phyloP scores from a whole-genome alignment of 345 rosid species.

The Eucalyptus erythrocorys region DNA sequence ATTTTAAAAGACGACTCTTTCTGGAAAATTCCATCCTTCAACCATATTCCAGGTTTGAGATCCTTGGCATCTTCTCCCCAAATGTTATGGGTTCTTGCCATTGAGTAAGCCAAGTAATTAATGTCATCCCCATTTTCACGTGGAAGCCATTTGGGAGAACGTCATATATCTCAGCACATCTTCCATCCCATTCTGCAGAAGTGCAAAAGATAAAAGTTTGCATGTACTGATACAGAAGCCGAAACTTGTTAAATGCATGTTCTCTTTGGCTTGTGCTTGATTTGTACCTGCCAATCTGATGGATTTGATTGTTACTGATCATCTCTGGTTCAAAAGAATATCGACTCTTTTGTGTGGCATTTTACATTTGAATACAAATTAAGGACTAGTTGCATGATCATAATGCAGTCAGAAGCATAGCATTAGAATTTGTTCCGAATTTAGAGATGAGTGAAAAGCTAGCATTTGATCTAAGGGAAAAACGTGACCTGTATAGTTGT shows the following conservation, averaged over 20 bases:
- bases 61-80: slow-evolving; percentile 77
- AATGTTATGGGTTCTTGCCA: slow-evolving; percentile 61
- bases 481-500: background rate
- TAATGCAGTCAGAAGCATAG: background rate
- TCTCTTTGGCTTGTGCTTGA: background rate
- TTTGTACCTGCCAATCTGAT: background rate
- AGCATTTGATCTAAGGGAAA: background rate
- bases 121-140: slow-evolving; percentile 47
- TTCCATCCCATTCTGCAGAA: slow-evolving; percentile 32
- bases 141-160: slow-evolving; percentile 51
- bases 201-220: background rate
- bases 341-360: background rate
- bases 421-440: background rate
- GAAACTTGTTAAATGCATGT: background rate
- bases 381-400: background rate
- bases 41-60: slow-evolving; percentile 73
- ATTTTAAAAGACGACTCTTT: slow-evolving; percentile 62
- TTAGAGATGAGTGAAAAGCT: background rate
- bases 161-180: slow-evolving; percentile 48
- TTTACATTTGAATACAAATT: background rate
- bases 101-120: slow-evolving; percentile 46
- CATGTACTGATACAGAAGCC: background rate
- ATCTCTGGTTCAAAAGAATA: background rate
- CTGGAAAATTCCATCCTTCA: slow-evolving; percentile 42
- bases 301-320: background rate